phyloP scores from a whole-genome alignment of 2,329 filamentous ascomycete species.

The Emergomyces orientalis region DNA sequence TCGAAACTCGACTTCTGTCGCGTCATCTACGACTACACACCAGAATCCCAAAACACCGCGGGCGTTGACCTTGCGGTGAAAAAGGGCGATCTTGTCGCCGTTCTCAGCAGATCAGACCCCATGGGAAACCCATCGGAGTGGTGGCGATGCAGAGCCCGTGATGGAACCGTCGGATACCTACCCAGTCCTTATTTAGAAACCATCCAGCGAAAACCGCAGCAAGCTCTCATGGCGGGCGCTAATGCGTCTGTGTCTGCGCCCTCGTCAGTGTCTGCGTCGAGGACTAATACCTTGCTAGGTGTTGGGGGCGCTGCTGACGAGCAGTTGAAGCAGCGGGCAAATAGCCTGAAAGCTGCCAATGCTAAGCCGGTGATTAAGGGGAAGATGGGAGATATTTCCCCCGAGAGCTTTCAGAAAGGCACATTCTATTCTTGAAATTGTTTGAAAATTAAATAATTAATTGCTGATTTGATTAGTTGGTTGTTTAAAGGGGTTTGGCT shows the following conservation, averaged over 20 bases:
- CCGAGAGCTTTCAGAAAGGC: conserved; percentile 63
- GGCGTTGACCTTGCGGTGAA: conserved; percentile 84
- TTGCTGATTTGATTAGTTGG: conserved; percentile 9
- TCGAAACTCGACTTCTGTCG: conserved; percentile 94
- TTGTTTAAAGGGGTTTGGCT: background rate
- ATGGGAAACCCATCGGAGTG: conserved; percentile 88
- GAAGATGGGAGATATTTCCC: conserved; percentile 54
- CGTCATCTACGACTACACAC: conserved; percentile 86
- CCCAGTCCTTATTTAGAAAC: conserved; percentile 82
- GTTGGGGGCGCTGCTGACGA: conserved; percentile 5
- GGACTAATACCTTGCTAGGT: conserved; percentile 6
- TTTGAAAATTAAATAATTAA: conserved; percentile 6
- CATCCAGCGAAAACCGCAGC: conserved; percentile 48
- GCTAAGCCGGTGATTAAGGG: conserved; percentile 44
- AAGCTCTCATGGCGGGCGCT: conserved; percentile 31
- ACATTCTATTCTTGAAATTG: conserved; percentile 52
- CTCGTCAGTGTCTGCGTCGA: background rate
- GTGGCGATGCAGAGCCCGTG: conserved; percentile 89
- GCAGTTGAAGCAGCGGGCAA: conserved; percentile 19
- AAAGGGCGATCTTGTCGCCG: conserved; percentile 91
- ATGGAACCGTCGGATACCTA: conserved; percentile 84
- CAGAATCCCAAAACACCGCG: conserved; percentile 52
- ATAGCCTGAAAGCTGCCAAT: conserved; percentile 23
- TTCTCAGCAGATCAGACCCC: conserved; percentile 85
- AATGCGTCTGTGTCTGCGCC: background rate